These are phyloP conservation scores for Starmerella floricola DNA, from an alignment of 805 yeast genomes.

Conservation along the genomic window DNA sequence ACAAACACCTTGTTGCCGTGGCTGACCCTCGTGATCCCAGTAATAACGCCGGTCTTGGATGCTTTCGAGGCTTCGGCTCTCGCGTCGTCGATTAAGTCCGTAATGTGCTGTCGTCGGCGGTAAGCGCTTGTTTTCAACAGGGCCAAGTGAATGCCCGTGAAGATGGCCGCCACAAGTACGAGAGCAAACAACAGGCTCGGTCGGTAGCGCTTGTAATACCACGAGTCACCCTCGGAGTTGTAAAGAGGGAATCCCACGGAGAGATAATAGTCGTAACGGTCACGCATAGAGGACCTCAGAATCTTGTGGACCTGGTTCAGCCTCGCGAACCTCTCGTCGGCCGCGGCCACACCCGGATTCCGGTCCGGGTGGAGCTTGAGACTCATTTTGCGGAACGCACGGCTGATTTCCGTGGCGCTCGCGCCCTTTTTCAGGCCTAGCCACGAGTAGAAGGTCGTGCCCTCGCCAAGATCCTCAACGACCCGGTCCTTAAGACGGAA, in stretches of 20 bases:
- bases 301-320: slow-evolving; percentile 67
- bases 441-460: slow-evolving; percentile 58
- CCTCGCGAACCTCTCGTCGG: slow-evolving; percentile 62
- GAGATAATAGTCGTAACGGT: slow-evolving; percentile 74
- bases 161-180: slow-evolving; percentile 38
- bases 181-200: slow-evolving; percentile 50
- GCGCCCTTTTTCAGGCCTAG: slow-evolving; percentile 26
- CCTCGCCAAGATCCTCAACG: slow-evolving; percentile 47
- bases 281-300: slow-evolving; percentile 45
- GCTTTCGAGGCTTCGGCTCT: slow-evolving; percentile 24
- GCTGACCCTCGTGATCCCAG: slow-evolving; percentile 23
- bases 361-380: slow-evolving; percentile 82
- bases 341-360: slow-evolving; percentile 34
- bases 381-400: slow-evolving; percentile 53
- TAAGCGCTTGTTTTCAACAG: slow-evolving; percentile 42
- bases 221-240: slow-evolving; percentile 44
- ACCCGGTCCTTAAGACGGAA: slow-evolving; percentile 59
- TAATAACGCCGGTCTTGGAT: slow-evolving; percentile 21
- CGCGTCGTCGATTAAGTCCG: slow-evolving; percentile 26
- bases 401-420: slow-evolving; percentile 24
- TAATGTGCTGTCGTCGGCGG: slow-evolving; percentile 47
- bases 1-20: slow-evolving; percentile 26
- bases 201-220: slow-evolving; percentile 50
- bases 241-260: slow-evolving; percentile 77
- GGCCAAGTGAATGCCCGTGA: slow-evolving; percentile 47